Base-by-base conservation (phyloP, 2,329 filamentous ascomycete species). In the Aspergillus sp. region DNA sequence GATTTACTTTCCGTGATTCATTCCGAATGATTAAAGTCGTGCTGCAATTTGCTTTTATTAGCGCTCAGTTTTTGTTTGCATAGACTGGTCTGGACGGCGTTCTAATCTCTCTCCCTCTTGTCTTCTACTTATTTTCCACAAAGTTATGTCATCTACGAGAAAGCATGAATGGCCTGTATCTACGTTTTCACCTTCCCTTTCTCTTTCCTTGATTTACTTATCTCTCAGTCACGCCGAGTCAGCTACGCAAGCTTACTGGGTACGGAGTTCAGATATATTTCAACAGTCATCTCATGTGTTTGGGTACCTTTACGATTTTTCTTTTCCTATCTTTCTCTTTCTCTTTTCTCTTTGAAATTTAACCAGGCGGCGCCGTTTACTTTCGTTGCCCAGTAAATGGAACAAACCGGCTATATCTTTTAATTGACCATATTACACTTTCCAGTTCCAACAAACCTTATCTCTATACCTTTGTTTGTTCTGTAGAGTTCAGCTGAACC, bases 1-100 rank as follows among this genome's bases (percentile, higher is more conserved):
- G 20, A 51, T 57, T 33, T 57, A 57, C 46, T 48, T 57, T 27
- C 50, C 55, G 45, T 57, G 15, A 57, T n/a, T 37, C 34, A 30
- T 9, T 9, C 2, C 27, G 9, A 30, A 30, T 30, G 27, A 30
- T 11, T 30, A 30, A 30, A 11, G 9, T 30, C 8, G 27, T 30
- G 27, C 3, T 30, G 27, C 27, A 30, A 11, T 30, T 30, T 30
- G 9, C 27, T 30, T 30, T 30, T 30, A 9, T 9, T 30, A 11
- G 27, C 27, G 27, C 27, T 30, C 9, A 1, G 27, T 30, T 30
- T 30, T 30, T 30, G 15, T 46, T 46, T 46, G 44, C 44, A 27
- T 46, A 46, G 22, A 30, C 12, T 30, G 22, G 22, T 6, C 44
- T 30, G 27, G 27, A 30, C 5, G 20, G 44, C 13, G 44, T 46